These are phyloP conservation scores for Sarocladium brachiariae DNA, from an alignment of 2,329 filamentous ascomycete species.

Conservation along the genomic window DNA sequence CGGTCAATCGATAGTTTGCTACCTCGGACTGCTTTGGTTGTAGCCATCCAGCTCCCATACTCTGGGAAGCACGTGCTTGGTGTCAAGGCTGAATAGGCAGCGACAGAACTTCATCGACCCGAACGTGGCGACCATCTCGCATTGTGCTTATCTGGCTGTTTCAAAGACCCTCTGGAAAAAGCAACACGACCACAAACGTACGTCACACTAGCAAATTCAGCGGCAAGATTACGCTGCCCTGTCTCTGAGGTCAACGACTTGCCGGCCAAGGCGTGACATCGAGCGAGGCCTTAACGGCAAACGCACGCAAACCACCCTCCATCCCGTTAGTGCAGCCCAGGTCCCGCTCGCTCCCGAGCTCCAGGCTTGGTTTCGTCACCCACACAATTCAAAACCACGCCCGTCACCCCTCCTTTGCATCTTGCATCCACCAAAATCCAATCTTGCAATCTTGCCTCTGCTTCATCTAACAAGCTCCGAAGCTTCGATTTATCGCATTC, in stretches of 20 bases:
- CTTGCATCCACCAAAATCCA: neutral
- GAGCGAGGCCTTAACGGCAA: conserved; percentile 1
- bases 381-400: conserved; percentile 8
- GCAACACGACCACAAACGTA: neutral
- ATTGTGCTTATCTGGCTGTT: conserved; percentile 5
- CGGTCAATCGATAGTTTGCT: no score
- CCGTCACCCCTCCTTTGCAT: conserved; percentile 9
- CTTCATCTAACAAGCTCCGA: conserved; percentile 2
- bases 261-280: neutral
- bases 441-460: conserved; percentile 1
- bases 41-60: no score
- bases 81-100: neutral
- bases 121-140: neutral
- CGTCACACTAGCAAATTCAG: neutral
- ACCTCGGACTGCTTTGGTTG: no score
- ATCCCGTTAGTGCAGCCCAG: conserved; percentile 3
- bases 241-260: conserved; percentile 4
- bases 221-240: neutral
- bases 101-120: neutral
- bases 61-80: neutral
- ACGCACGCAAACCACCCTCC: neutral
- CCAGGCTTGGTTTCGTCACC: conserved; percentile 10
- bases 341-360: conserved; percentile 8
- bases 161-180: neutral
- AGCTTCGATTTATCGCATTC: neutral